Percentiles rank a stretch among this genome's conserved stretches.
Evolutionary conservation across 1,284 basidiomycete species (phyloP).

Genomic region (Rhodotorula sp.): DNA sequence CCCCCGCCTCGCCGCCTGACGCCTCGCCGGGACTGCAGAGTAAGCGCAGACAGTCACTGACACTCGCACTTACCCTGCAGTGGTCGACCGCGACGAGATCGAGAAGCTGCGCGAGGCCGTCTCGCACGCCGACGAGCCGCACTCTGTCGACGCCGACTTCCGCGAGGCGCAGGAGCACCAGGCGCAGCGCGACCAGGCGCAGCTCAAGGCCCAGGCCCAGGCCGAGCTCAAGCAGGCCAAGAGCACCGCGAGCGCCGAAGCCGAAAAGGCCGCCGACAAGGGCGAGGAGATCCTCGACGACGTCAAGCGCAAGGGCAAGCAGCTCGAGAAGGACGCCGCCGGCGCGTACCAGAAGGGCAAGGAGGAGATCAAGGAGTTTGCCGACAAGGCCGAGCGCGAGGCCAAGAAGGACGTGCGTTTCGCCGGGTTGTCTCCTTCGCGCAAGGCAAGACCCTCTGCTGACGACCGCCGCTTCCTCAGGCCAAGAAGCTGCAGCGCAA

Average conservation of each 20-base stretch:
- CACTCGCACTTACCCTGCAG: not conserved
- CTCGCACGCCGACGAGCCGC: slow-evolving; percentile 31
- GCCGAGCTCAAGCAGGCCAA: slow-evolving; percentile 65
- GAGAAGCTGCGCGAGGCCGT: slow-evolving; percentile 27
- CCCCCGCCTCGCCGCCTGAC: not conserved
- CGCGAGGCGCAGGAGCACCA: slow-evolving; percentile 50
- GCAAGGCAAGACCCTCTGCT: not conserved
- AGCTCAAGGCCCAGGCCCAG: slow-evolving; percentile 50
- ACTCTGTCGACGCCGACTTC: slow-evolving; percentile 22
- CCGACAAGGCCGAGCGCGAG: slow-evolving; percentile 26
- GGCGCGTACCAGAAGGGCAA: slow-evolving; percentile 14
- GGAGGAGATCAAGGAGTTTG: slow-evolving; percentile 31
- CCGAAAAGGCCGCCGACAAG: slow-evolving; percentile 48
- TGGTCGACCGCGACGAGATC: slow-evolving; percentile 30
- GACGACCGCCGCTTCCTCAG: slow-evolving; percentile 1
- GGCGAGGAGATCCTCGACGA: slow-evolving; percentile 43
- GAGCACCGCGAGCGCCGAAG: slow-evolving; percentile 63
- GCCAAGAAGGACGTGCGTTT: slow-evolving; percentile 24
- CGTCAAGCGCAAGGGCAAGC: slow-evolving; percentile 13
- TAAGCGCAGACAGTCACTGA: not conserved
- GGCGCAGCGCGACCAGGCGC: slow-evolving; percentile 60
- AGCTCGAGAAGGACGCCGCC: slow-evolving; percentile 19
- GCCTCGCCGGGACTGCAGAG: not conserved
- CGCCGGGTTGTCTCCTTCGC: not conserved
- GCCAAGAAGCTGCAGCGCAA: slow-evolving; percentile 51